Percentiles rank a stretch among this genome's conserved stretches.
These are phyloP conservation scores for Leishmania martiniquensis DNA, from an alignment of 208 protist genomes.

Conservation along the genomic window DNA sequence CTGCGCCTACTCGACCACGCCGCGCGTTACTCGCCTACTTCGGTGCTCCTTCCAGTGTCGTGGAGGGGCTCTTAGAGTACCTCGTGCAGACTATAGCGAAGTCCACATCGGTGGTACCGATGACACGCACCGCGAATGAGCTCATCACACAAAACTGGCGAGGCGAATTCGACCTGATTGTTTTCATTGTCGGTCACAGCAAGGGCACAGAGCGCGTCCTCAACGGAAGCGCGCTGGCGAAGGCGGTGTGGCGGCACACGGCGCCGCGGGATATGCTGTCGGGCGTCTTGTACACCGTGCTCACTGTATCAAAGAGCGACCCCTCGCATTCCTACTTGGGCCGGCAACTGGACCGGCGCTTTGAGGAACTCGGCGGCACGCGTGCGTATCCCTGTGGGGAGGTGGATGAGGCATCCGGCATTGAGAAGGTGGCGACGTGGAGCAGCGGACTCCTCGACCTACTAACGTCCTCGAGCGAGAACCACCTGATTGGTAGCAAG, in stretches of 20 bases:
- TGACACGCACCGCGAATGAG: slow-evolving; percentile 39
- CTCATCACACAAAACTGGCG: slow-evolving; percentile 41
- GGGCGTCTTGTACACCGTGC: slow-evolving; percentile 50
- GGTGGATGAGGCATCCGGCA: slow-evolving; percentile 51
- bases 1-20: not conserved
- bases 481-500: not conserved
- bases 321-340: slow-evolving; percentile 40
- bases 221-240: slow-evolving; percentile 47
- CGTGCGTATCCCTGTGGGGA: slow-evolving; percentile 64
- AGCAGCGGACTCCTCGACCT: slow-evolving; percentile 33
- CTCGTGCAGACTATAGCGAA: slow-evolving; percentile 26
- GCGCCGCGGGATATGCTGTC: slow-evolving; percentile 40
- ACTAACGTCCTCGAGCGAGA: slow-evolving; percentile 25
- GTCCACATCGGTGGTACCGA: slow-evolving; percentile 8
- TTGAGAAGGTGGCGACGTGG: slow-evolving; percentile 57
- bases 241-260: slow-evolving; percentile 40
- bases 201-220: slow-evolving; percentile 45
- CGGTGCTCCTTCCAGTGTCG: slow-evolving; percentile 16
- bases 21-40: slow-evolving; percentile 27
- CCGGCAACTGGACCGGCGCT: slow-evolving; percentile 45
- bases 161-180: slow-evolving; percentile 34
- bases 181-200: slow-evolving; percentile 43
- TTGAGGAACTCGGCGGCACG: slow-evolving; percentile 62
- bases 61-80: slow-evolving; percentile 20
- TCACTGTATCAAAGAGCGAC: slow-evolving; percentile 58